phyloP scores from a whole-genome alignment of 2,329 filamentous ascomycete genomes.

The Chrysoporthe puriensis region DNA sequence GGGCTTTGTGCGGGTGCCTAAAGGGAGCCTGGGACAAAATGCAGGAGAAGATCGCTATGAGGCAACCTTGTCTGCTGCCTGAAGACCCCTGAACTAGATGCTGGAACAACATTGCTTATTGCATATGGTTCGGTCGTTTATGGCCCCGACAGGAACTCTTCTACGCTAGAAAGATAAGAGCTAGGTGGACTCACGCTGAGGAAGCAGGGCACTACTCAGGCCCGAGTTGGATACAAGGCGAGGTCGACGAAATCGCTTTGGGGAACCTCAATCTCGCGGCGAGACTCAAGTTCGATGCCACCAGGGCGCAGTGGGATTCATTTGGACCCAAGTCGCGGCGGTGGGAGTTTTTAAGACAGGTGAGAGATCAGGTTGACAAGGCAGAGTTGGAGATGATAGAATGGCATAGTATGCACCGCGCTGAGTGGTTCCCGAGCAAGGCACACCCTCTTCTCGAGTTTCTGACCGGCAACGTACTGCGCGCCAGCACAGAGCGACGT shows the following conservation, averaged over 20 bases:
- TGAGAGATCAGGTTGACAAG: not conserved
- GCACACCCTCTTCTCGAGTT: not conserved
- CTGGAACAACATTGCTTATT: not conserved
- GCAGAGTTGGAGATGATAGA: not conserved
- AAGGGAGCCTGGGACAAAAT: not conserved
- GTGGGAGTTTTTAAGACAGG: not conserved
- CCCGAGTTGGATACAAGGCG: not conserved
- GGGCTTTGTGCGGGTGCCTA: not conserved
- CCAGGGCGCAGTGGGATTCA: not conserved
- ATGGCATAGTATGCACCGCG: not conserved
- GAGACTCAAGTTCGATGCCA: not conserved
- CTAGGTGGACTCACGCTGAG: not conserved
- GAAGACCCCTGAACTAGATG: not conserved
- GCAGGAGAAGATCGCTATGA: not conserved
- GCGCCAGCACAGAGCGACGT: not conserved
- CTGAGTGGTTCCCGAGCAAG: not conserved
- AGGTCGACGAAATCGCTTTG: not conserved
- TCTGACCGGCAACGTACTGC: not conserved
- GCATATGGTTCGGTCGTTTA: not conserved
- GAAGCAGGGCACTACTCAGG: not conserved
- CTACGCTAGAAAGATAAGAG: not conserved
- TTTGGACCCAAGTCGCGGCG: not conserved
- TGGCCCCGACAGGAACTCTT: not conserved
- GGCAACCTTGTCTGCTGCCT: not conserved
- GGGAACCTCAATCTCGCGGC: not conserved